Evolutionary conservation across 2,329 filamentous ascomycete genomes (phyloP).

Genomic region (Spiromastix sp.): DNA sequence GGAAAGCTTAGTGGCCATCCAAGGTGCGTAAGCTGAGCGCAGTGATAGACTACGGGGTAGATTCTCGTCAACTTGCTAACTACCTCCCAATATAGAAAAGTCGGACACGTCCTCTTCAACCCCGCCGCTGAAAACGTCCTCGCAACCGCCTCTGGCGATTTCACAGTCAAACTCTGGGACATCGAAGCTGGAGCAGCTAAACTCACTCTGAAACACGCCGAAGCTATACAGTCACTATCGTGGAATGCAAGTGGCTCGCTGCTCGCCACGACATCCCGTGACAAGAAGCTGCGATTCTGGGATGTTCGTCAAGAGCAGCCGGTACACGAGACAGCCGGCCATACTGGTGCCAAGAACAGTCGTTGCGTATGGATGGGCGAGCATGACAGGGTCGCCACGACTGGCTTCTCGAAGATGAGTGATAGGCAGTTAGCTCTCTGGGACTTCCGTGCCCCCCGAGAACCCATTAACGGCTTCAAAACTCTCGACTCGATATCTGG

Average conservation of each 20-base stretch:
- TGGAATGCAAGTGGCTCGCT: constrained; percentile 87
- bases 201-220: constrained; percentile 70
- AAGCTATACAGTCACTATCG: constrained; percentile 89
- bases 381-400: constrained; percentile 89
- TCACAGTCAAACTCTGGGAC: constrained; percentile 94
- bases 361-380: constrained; percentile 95
- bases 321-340: constrained; percentile 72
- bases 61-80: no score
- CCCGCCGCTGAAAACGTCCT: constrained; percentile 91
- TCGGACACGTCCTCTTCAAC: constrained; percentile 97
- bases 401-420: constrained; percentile 97
- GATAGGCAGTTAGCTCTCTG: constrained; percentile 92
- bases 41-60: no score
- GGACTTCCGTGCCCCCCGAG: constrained; percentile 70
- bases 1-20: constrained; percentile 79
- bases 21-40: constrained; percentile 53
- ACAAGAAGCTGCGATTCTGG: constrained; percentile 98
- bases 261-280: constrained; percentile 84
- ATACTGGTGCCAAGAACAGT: constrained; percentile 94
- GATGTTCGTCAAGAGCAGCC: constrained; percentile 88
- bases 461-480: constrained; percentile 83
- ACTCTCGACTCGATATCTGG: constrained; percentile 92
- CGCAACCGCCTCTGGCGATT: constrained; percentile 89
- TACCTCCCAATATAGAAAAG: no score
- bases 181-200: constrained; percentile 65